Base-by-base conservation (phyloP, 2,329 filamentous ascomycete species). In the Cercospora sojina region DNA sequence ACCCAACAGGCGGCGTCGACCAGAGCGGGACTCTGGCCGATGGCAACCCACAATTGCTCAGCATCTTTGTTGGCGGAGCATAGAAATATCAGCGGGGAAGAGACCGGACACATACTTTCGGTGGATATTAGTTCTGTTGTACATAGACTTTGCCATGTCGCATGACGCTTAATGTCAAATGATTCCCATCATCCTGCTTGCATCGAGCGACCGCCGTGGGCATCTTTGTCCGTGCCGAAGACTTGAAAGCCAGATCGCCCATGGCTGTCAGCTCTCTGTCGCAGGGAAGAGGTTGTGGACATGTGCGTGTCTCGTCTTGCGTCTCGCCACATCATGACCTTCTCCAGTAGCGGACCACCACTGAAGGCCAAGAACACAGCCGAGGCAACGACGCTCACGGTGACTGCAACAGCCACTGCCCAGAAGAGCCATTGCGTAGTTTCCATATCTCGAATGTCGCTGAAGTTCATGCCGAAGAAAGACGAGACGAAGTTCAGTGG, bases 1-100 rank as follows among this genome's bases (percentile, higher is more conserved):
- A 81, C 10, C 70, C 69, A 7, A 61, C 53, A 16, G 64, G 65
- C 16, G 68, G 61, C 8, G 79, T 82, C 66, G 84, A 89, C 74
- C 83, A 84, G 60, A 80, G 80, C 9, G 85, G 85, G 5, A 80
- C 81, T 13, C 74, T 86, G 56, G 75, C 81, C 23, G 80, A 80
- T 43, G 71, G 76, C 1, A 78, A 77, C 55, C 83, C 84, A 0
- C 67, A 73, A 49, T 32, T 81, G 12, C 78, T 85, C 53, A 80
- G 79, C 13, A 75, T 86, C 62, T 78, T 79, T 68, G 80, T 85
- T 62, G 84, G 84, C 18, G 83, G 83, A 31, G 60, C 60, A 20
- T 63, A 31, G 31, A 43, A n/a, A 16, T 38, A 23, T 41, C 5
- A 25, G 20, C 18, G 20, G 27, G 25, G 25, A 20, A 32, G 23